These are phyloP conservation scores for Ceratobasidium sp. DNA, from an alignment of 1,284 basidiomycete species.

Conservation along the genomic window DNA sequence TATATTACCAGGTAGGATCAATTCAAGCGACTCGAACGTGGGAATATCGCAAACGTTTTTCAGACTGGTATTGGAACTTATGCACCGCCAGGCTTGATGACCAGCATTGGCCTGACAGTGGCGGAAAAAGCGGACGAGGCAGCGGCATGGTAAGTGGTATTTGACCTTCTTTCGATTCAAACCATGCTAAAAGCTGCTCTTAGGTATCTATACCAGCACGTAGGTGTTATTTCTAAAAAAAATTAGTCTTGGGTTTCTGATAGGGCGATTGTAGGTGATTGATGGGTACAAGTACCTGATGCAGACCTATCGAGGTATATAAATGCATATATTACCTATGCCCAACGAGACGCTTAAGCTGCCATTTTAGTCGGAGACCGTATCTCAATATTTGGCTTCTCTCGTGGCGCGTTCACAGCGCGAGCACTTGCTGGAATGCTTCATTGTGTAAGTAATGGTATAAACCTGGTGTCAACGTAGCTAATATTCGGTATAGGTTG, in stretches of 20 bases:
- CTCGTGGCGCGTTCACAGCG: constrained; percentile 39
- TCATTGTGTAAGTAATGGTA: constrained; percentile 36
- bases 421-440: constrained; percentile 41
- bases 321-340: not conserved
- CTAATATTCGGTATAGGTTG: not conserved
- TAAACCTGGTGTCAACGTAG: too few relatives aligned
- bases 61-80: constrained; percentile 42
- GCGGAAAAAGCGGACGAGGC: constrained; percentile 25
- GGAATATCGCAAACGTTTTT: too few relatives aligned
- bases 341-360: not conserved
- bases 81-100: constrained; percentile 18
- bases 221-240: too few relatives aligned
- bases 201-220: constrained; percentile 37
- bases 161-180: not conserved
- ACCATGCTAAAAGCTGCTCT: not conserved
- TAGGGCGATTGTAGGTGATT: constrained; percentile 35
- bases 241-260: too few relatives aligned
- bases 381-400: constrained; percentile 39
- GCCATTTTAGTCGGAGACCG: constrained; percentile 29
- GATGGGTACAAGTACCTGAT: constrained; percentile 35
- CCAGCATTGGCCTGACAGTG: not conserved
- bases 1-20: constrained; percentile 12
- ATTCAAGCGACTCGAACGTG: too few relatives aligned
- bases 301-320: constrained; percentile 19
- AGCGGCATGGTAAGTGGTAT: constrained; percentile 16